These are phyloP conservation scores for Cerioporus squamosus DNA, from an alignment of 1,284 basidiomycete genomes.

Conservation along the genomic window DNA sequence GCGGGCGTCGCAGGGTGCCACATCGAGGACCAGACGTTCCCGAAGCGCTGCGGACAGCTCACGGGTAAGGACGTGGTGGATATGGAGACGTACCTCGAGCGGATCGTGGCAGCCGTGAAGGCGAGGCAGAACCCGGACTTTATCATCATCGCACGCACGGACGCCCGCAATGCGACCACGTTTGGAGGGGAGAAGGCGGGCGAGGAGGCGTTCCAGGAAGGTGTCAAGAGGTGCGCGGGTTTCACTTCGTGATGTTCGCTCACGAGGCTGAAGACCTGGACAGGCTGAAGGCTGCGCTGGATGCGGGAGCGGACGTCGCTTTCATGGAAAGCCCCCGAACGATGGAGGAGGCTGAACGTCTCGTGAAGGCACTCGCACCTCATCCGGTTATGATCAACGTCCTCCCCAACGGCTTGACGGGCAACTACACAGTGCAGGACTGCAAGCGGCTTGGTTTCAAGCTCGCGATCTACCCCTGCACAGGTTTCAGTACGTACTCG, in stretches of 20 bases:
- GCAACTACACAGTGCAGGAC: slow-evolving; percentile 29
- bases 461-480: slow-evolving; percentile 31
- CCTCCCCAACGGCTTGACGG: slow-evolving; percentile 30
- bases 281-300: slow-evolving; percentile 28
- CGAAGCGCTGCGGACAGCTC: slow-evolving; percentile 31
- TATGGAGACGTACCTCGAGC: slow-evolving; percentile 32
- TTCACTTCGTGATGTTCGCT: no score
- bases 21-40: slow-evolving; percentile 35
- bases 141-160: slow-evolving; percentile 32
- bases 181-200: slow-evolving; percentile 28
- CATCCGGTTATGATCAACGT: slow-evolving; percentile 34
- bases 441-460: slow-evolving; percentile 31
- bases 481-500: slow-evolving; percentile 23
- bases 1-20: slow-evolving; percentile 33
- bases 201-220: slow-evolving; percentile 30
- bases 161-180: slow-evolving; percentile 30
- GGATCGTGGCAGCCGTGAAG: slow-evolving; percentile 30
- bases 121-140: slow-evolving; percentile 31
- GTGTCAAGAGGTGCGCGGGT: slow-evolving; percentile 23
- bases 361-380: slow-evolving; percentile 30
- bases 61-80: slow-evolving; percentile 32
- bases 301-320: slow-evolving; percentile 30
- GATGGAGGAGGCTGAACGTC: slow-evolving; percentile 22
- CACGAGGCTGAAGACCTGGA: background rate
- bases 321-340: slow-evolving; percentile 31